Evolutionary conservation across 1,284 basidiomycete species (phyloP).

Genomic region (Schizopora paradoxa): DNA sequence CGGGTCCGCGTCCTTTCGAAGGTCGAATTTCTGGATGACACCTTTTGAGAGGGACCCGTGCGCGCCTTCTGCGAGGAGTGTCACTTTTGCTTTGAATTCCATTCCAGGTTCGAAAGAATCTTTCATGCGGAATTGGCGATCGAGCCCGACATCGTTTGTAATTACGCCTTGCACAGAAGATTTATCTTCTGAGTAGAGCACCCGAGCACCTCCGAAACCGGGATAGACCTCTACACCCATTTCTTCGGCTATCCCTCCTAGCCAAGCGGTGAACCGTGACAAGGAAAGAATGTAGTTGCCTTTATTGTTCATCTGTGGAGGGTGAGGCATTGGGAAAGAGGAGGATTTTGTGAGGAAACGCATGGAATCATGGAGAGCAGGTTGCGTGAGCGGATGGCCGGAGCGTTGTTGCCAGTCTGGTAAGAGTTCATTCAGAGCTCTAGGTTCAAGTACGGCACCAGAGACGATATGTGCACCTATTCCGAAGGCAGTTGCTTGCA

Average conservation of each 20-base stretch:
- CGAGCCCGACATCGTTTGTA: constrained; percentile 94
- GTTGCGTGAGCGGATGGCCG: constrained; percentile 70
- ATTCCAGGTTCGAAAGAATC: constrained; percentile 94
- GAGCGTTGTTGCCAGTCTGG: constrained; percentile 73
- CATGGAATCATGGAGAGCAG: constrained; percentile 81
- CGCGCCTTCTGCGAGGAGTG: constrained; percentile 94
- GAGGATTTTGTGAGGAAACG: constrained; percentile 73
- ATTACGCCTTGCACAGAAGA: constrained; percentile 75
- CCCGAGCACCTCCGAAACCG: constrained; percentile 87
- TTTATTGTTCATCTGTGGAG: constrained; percentile 94
- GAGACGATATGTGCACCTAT: constrained; percentile 93
- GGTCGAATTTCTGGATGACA: constrained; percentile 72
- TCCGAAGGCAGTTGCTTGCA: neutral
- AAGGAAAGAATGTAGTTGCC: constrained; percentile 94
- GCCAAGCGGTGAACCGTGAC: constrained; percentile 86
- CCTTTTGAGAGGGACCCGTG: constrained; percentile 90
- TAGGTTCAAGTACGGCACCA: constrained; percentile 92
- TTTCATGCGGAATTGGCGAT: constrained; percentile 76
- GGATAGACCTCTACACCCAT: constrained; percentile 96
- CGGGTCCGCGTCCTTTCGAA: constrained; percentile 76
- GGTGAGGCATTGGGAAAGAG: constrained; percentile 88
- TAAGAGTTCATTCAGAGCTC: constrained; percentile 87
- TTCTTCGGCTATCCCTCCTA: constrained; percentile 84
- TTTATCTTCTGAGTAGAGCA: constrained; percentile 71
- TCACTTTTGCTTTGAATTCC: constrained; percentile 93